A percentile compares a stretch with the other conserved stretches of the same genome.
Conservation (phyloP, 495 filamentous ascomycete species). For the Penicillium waksmanii region DNA sequence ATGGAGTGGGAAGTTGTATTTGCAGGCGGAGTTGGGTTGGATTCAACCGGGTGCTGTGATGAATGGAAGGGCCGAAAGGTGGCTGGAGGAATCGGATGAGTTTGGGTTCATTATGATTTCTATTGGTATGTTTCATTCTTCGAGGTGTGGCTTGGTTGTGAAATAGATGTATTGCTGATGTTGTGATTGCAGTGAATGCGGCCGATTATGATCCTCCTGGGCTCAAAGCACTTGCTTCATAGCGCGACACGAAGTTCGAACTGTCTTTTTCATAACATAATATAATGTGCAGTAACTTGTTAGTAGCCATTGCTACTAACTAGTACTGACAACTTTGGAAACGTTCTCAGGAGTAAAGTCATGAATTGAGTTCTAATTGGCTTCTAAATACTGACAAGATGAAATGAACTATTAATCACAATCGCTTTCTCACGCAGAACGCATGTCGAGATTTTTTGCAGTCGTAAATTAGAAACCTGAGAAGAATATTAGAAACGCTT, state of each 20-base stretch:
- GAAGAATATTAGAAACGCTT: not conserved
- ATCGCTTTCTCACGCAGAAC: not conserved
- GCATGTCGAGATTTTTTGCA: not conserved
- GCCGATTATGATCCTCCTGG: not conserved
- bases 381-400: not conserved
- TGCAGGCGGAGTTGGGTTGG: constrained; percentile 38
- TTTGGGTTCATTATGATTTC: constrained; percentile 39
- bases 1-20: constrained; percentile 36
- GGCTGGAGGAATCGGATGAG: constrained; percentile 44
- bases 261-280: too few relatives aligned
- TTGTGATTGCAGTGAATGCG: not conserved
- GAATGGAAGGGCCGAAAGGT: constrained; percentile 34
- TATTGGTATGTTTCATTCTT: constrained; percentile 29
- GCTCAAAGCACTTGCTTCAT: not conserved
- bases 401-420: not conserved
- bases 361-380: not conserved
- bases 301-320: too few relatives aligned
- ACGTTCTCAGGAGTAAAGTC: too few relatives aligned
- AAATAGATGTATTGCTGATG: not conserved
- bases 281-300: too few relatives aligned
- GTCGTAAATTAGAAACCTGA: constrained; percentile 22
- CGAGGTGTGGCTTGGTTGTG: too few relatives aligned
- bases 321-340: too few relatives aligned
- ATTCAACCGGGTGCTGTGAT: constrained; percentile 23
- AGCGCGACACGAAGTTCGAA: too few relatives aligned